These are phyloP conservation scores for Penicillium roqueforti DNA, from an alignment of 495 filamentous ascomycete species.

Conservation along the genomic window DNA sequence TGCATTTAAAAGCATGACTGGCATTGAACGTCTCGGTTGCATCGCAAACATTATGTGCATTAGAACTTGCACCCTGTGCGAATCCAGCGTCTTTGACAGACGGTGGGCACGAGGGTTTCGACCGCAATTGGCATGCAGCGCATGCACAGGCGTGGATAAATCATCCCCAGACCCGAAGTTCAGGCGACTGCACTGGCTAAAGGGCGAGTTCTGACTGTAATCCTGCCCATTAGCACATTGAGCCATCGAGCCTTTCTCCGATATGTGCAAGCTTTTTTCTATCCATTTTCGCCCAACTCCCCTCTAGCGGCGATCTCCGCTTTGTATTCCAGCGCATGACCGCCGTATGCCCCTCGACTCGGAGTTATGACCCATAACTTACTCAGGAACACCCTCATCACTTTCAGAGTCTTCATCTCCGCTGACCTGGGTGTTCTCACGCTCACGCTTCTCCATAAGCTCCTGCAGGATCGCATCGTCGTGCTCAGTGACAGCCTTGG, in stretches of 20 bases:
- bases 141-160: constrained; percentile 18
- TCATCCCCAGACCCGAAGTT: constrained; percentile 21
- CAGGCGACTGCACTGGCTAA: constrained; percentile 24
- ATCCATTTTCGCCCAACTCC: constrained; percentile 25
- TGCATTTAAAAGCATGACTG: constrained; percentile 31
- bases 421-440: constrained; percentile 94
- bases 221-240: constrained; percentile 29
- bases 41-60: constrained; percentile 43
- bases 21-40: constrained; percentile 30
- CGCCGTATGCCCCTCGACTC: constrained; percentile 15
- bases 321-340: constrained; percentile 18
- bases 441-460: constrained; percentile 97
- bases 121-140: constrained; percentile 18
- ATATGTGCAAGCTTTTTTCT: constrained; percentile 42
- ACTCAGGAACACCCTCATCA: constrained; percentile 63
- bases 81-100: constrained; percentile 9
- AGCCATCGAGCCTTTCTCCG: constrained; percentile 34
- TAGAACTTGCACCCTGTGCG: constrained; percentile 29
- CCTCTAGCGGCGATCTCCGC: constrained; percentile 13
- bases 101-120: constrained; percentile 16
- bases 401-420: constrained; percentile 94
- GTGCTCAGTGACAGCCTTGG: constrained; percentile 97
- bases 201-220: constrained; percentile 30
- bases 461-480: constrained; percentile 96
- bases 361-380: constrained; percentile 21